phyloP scores from a whole-genome alignment of 176 grass and related monocot species.

The Avena sativa region DNA sequence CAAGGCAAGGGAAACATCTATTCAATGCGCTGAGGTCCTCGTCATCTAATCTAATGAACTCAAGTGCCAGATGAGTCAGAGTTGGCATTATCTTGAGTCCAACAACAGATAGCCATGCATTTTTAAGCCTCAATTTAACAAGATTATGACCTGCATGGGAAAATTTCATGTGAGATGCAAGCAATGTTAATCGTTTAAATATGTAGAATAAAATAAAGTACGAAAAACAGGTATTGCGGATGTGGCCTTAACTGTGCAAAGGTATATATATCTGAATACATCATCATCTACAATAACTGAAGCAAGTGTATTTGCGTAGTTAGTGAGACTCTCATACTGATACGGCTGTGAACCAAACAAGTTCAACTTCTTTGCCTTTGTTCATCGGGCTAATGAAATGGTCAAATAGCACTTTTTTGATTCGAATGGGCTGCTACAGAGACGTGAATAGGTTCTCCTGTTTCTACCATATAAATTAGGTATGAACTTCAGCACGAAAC shows the following conservation, averaged over 20 bases:
- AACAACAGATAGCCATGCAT: conserved; percentile 79
- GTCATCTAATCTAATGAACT: conserved; percentile 76
- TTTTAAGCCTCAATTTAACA: conserved; percentile 61
- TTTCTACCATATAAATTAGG: not conserved
- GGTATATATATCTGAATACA: conserved; percentile 2
- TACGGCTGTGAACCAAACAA: not conserved
- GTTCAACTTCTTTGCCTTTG: not conserved
- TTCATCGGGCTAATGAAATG: conserved; percentile 1
- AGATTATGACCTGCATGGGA: conserved; percentile 59
- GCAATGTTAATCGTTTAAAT: not conserved
- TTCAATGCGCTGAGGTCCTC: conserved; percentile 74
- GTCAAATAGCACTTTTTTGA: not conserved
- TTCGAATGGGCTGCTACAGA: not conserved
- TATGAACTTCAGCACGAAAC: not conserved
- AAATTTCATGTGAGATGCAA: conserved; percentile 25
- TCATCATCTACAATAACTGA: not conserved
- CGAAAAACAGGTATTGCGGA: not conserved
- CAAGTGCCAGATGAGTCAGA: conserved; percentile 63
- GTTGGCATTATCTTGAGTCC: conserved; percentile 68
- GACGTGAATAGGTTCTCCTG: not conserved
- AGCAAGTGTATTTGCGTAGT: not conserved
- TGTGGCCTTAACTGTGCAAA: not conserved
- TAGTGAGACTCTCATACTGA: not conserved
- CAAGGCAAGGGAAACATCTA: conserved; percentile 77
- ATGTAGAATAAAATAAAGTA: not conserved